Conservation (phyloP, 2,329 filamentous ascomycete species). For the Dactylella cylindrospora region DNA sequence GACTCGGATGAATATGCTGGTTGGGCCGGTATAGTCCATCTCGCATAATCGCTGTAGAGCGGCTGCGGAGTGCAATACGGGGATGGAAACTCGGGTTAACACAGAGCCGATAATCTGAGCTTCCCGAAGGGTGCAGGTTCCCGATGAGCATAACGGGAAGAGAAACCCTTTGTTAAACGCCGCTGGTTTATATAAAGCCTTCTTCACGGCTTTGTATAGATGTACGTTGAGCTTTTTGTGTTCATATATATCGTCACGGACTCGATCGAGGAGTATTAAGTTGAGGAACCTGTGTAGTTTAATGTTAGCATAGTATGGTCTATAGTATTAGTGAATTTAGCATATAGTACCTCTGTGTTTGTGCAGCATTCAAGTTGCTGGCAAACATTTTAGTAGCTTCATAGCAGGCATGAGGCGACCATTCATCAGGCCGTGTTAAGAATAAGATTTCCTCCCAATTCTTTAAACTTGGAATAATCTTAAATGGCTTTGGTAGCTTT, state of each 20-base stretch:
- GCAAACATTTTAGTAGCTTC: constrained; percentile 92
- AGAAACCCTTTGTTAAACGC: constrained; percentile 97
- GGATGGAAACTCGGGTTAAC: constrained; percentile 52
- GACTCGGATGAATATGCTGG: constrained; percentile 91
- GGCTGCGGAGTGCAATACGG: constrained; percentile 72
- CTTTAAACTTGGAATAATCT: constrained; percentile 87
- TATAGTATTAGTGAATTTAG: not conserved
- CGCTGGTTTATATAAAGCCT: constrained; percentile 86
- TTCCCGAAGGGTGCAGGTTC: constrained; percentile 88
- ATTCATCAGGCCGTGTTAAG: constrained; percentile 76
- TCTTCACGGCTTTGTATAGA: constrained; percentile 90
- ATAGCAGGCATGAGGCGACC: constrained; percentile 79
- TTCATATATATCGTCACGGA: constrained; percentile 92
- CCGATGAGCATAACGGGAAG: constrained; percentile 74
- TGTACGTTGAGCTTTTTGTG: constrained; percentile 94
- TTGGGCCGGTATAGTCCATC: constrained; percentile 87
- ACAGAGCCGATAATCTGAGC: constrained; percentile 89
- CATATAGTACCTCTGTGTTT: constrained; percentile 45
- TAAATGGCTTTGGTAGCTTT: constrained; percentile 96
- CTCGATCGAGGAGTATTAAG: constrained; percentile 80
- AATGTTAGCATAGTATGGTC: not conserved
- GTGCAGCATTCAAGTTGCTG: constrained; percentile 68
- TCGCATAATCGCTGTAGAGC: constrained; percentile 92
- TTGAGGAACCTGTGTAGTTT: constrained; percentile 65
- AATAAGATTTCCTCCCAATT: constrained; percentile 87